A percentile compares a stretch with the other conserved stretches of the same genome.
phyloP scores from a whole-genome alignment of 75 land plant species.

The Ceratopteris richardii region DNA sequence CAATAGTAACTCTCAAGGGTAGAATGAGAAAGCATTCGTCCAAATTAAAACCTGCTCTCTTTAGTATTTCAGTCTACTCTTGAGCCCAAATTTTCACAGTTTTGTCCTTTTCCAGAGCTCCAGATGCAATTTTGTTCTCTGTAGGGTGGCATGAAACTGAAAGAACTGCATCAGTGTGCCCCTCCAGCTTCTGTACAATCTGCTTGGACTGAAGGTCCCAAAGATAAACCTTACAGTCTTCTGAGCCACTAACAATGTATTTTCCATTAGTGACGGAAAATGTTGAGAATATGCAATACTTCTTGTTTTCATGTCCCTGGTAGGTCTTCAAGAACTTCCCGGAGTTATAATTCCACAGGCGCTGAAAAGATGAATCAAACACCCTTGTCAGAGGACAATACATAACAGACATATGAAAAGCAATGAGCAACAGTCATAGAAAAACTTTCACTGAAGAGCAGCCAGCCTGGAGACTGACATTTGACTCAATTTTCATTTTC shows the following conservation, averaged over 20 bases:
- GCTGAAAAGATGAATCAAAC: conserved; percentile 38
- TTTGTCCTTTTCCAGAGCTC: conserved; percentile 66
- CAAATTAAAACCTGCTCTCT: no score
- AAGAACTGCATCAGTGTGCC: conserved; percentile 78
- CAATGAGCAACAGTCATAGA: no score
- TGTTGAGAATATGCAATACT: conserved; percentile 74
- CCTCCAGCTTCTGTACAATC: conserved; percentile 79
- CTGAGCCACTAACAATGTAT: conserved; percentile 91
- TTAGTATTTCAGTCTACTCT: no score
- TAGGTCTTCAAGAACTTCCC: conserved; percentile 83
- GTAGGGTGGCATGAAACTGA: conserved; percentile 79
- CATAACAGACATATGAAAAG: neutral
- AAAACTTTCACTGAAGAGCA: no score
- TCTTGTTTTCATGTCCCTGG: conserved; percentile 71
- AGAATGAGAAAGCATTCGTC: no score
- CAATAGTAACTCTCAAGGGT: no score
- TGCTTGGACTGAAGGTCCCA: conserved; percentile 80
- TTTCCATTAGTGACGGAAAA: conserved; percentile 92
- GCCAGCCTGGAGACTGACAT: no score
- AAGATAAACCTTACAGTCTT: conserved; percentile 68
- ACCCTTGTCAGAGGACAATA: neutral
- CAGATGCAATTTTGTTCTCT: conserved; percentile 87
- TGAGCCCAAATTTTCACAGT: conserved; percentile 83
- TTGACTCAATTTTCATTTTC: no score
- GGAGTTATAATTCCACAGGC: conserved; percentile 66